Base-by-base conservation (phyloP, 1,284 basidiomycete species). In the Cerioporus squamosus region DNA sequence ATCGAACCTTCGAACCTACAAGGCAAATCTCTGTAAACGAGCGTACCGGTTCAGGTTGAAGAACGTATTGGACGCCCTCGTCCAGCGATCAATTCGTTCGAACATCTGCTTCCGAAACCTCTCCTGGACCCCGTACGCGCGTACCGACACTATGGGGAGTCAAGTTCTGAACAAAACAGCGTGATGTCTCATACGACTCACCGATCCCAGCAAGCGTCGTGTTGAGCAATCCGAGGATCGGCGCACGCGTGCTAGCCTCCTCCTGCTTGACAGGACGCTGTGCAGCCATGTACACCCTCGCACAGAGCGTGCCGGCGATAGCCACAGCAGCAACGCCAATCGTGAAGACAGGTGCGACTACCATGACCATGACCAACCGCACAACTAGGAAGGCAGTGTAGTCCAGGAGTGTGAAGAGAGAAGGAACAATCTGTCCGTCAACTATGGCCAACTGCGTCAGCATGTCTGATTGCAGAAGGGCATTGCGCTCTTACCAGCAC, bases 251-350 rank as follows among this genome's bases (percentile, higher is more conserved):
- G 68, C 86, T 88, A 24, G 80, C 83, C 83, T 86, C 85, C 67
- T 88, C 84, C 17, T 86, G 79, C 66, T 92, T 93, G 47, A 91
- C 86, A 15, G 85, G 83, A 12, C 91, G 76, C 69, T 92, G 90
- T n/a, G 85, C 85, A 62, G 83, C 82, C 67, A 92, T 87, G 63
- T 85, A 86, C n/a, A 83, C 68, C 44, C 72, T 68, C 12, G 74
- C 81, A 22, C 79, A 69, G 64, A 75, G 70, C n/a, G 70, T 76
- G 26, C 83, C 83, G 5, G 81, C 17, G 2, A 72, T 65, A 5
- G 75, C 77, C 29, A 85, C 74, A 44, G 68, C 18, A 8, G 74
- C 46, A n/a, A 75, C 74, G 8, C 74, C 77, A 5, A 77, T 39
- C n/a, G 73, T 51, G 64, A 79, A 73, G 10, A 72, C 49, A 0